Base-by-base conservation (phyloP, 352 stramenopile genomes). In the Pythium pyrilobum region DNA sequence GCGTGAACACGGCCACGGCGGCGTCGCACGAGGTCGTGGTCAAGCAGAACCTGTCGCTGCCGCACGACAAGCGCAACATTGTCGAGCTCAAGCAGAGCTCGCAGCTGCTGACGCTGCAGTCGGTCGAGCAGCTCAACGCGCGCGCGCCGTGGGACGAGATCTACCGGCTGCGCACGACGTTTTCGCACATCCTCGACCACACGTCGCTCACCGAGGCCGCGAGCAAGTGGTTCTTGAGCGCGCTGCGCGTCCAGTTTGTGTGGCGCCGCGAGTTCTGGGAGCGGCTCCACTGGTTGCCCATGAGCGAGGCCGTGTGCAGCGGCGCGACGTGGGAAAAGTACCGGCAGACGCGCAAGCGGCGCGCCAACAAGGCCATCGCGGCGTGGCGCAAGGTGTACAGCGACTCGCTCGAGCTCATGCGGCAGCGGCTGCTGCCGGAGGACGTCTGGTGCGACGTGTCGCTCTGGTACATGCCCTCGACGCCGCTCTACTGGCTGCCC, bases 211-310 rank as follows among this genome's bases (percentile, higher is more conserved):
- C 49, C n/a, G 62, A 69, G 8, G 54, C 57, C 10, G 65, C 53
- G 4, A 42, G 60, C 24, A 39, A 41, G 34, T 77, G 69, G 69
- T 69, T 74, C 37, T 37, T 65, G 16, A 47, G 54, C 18, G 66
- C 56, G 39, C 56, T 77, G n/a, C 66, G 66, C n/a, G 48, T 69
- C 46, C 69, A 77, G 52, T 77, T 74, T 48, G 56, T 70, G 28
- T 69, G 64, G 55, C 69, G 69, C 10, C 65, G 69, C 27, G 69
- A 77, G 58, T 67, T 77, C 41, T 77, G 69, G 69, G 69, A 77
- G 31, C 69, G 69, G 5, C 62, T 77, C 8, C 69, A 77, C 50
- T 77, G 69, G 69, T 38, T 77, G 29, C 65, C 69, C 5, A 74
- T 77, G 65, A 77, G 69, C 34, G 69, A 77, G 40, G 66, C 54